Evolutionary conservation across 177 flowering plant genomes (phyloP), one percentile per base, ranked within the genome.

Genomic region (Vitis hybrid): DNA sequence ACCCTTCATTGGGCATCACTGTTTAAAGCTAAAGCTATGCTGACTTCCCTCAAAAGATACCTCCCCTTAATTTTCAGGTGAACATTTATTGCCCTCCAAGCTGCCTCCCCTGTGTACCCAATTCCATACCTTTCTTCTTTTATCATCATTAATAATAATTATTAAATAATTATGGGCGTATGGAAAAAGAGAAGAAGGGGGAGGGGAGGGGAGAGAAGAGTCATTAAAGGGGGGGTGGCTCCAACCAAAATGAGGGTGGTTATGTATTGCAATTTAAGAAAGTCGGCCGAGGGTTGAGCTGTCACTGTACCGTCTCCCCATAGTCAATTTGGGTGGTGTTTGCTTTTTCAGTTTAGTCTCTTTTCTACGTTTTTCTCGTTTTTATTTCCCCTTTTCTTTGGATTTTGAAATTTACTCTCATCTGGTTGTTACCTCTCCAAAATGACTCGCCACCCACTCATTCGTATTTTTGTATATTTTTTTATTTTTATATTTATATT

Each of bases 231-330:
- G 2, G 56, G n/a, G 14, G 56, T 13, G 14, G 15, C n/a, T 13
- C 56, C 14, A 11, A 54, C 6, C n/a, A 54, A 54, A 54, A 54
- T 13, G n/a, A 11, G n/a, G n/a, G 56, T 6, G 17, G 56, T 54
- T 17, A 11, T 54, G n/a, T 60, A 1, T 62, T 62, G 50, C 18
- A 17, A 64, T 49, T 48, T 39, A 50, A 64, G 67, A 64, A 64
- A 48, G 55, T 48, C 67, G 67, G 67, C 30, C 14, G 67, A 64
- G 26, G 66, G 67, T 50, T 64, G 67, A 50, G 51, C 56, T 64
- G 67, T 64, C 67, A 50, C 67, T 64, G 67, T 64, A 49, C 32
- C 55, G 54, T 55, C 67, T 45, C 67, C 67, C 30, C 12, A 34
- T 34, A 34, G 45, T 34, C 45, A 34, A 34, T 34, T 21, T 12